A percentile compares a stretch with the other conserved stretches of the same genome.
Conservation (phyloP, 768 basidiomycete genomes). For the Pleurotus tuber-regium region DNA sequence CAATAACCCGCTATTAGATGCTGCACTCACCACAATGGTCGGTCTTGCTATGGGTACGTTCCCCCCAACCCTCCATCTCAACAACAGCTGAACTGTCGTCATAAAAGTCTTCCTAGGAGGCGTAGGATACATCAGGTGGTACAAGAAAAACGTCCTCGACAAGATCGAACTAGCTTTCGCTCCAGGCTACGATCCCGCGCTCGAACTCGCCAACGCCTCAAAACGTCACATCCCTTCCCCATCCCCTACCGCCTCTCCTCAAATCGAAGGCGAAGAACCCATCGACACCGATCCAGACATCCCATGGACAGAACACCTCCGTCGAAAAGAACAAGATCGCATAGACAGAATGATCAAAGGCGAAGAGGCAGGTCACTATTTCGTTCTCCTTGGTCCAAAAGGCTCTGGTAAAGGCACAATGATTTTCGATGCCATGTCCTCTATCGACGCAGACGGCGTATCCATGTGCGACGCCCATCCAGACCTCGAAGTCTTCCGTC, state of each 20-base stretch:
- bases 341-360: constrained; percentile 82
- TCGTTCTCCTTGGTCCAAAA: constrained; percentile 76
- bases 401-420: constrained; percentile 84
- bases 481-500: constrained; percentile 82
- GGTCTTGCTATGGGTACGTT: constrained; percentile 58
- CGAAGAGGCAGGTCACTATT: constrained; percentile 68
- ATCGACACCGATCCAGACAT: constrained; percentile 28
- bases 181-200: constrained; percentile 79
- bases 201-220: constrained; percentile 62
- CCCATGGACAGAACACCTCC: constrained; percentile 59
- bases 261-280: too few species aligned
- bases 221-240: too few species aligned
- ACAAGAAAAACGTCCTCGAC: constrained; percentile 77
- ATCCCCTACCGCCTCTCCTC: too few species aligned
- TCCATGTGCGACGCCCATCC: constrained; percentile 83
- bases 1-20: constrained; percentile 42
- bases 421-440: constrained; percentile 80
- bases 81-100: background rate
- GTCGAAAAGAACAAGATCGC: constrained; percentile 69
- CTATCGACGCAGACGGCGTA: constrained; percentile 65
- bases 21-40: constrained; percentile 55
- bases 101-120: constrained; percentile 67
- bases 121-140: constrained; percentile 71
- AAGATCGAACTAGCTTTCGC: constrained; percentile 84
- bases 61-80: background rate